Evolutionary conservation across 108 stramenopile species (phyloP).

Genomic region (Cyclotella sp.): DNA sequence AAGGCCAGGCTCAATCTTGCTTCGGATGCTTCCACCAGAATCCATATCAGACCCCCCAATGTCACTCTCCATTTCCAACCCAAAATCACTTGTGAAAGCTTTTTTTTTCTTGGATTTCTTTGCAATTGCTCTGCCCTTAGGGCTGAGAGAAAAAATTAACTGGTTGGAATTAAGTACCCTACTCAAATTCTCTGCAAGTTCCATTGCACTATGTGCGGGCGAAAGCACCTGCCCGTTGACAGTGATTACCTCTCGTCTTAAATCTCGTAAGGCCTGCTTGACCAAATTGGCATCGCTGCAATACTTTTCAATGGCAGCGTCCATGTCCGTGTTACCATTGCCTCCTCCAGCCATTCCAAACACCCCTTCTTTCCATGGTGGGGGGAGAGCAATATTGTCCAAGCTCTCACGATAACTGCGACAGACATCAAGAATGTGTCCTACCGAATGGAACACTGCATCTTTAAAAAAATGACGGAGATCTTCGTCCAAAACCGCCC

Average conservation of each 20-base stretch:
- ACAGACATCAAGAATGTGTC: constrained; percentile 86
- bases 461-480: constrained; percentile 77
- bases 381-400: constrained; percentile 77
- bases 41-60: constrained; percentile 23
- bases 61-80: constrained; percentile 43
- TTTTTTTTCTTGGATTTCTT: constrained; percentile 23
- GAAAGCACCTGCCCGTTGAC: constrained; percentile 86
- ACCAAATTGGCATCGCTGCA: constrained; percentile 57
- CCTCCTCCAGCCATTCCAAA: constrained; percentile 37
- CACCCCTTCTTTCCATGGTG: constrained; percentile 54
- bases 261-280: constrained; percentile 81
- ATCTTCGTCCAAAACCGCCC: constrained; percentile 56
- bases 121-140: constrained; percentile 17
- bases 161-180: constrained; percentile 70
- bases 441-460: constrained; percentile 79
- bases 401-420: constrained; percentile 62
- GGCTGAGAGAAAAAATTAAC: constrained; percentile 23
- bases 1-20: constrained; percentile 56
- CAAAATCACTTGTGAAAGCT: constrained; percentile 47
- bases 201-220: constrained; percentile 73
- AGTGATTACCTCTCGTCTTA: constrained; percentile 84
- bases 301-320: constrained; percentile 39
- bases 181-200: constrained; percentile 64
- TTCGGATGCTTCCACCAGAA: constrained; percentile 25
- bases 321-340: constrained; percentile 24